Percentiles rank a stretch among this genome's conserved stretches.
Evolutionary conservation across 495 filamentous ascomycete genomes (phyloP).

Genomic region (Podospora pseudopauciseta): DNA sequence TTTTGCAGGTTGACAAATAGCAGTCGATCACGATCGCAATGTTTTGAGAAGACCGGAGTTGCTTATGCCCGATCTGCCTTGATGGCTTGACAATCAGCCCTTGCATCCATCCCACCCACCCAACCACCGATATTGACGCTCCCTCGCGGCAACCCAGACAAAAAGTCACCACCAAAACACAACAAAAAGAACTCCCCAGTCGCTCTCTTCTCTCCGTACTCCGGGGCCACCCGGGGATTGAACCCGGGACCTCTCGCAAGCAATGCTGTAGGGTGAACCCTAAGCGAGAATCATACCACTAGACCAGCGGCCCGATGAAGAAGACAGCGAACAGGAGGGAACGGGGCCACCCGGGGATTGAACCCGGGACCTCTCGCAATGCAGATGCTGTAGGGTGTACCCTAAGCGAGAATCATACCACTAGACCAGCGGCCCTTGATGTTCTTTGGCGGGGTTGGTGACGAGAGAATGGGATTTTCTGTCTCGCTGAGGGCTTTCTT

Average conservation of each 20-base stretch:
- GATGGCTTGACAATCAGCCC: too few relatives aligned
- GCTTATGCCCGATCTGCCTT: too few relatives aligned
- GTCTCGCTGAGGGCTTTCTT: not conserved
- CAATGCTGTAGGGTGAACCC: constrained; percentile 13
- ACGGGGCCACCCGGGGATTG: constrained; percentile 17
- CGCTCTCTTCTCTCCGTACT: not conserved
- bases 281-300: constrained; percentile 24
- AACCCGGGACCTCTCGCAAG: constrained; percentile 22
- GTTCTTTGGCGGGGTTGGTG: not conserved
- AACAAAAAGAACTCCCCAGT: not conserved
- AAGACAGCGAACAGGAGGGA: not conserved
- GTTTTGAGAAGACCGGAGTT: too few relatives aligned
- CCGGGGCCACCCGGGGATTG: constrained; percentile 17
- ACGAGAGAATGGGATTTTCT: not conserved
- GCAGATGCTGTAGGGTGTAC: constrained; percentile 11
- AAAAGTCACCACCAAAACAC: too few relatives aligned
- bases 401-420: constrained; percentile 24
- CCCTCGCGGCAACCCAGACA: too few relatives aligned
- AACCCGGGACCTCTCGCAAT: constrained; percentile 23
- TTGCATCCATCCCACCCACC: too few relatives aligned
- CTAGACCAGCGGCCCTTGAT: constrained; percentile 23
- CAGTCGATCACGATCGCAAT: too few relatives aligned
- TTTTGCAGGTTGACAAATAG: too few relatives aligned
- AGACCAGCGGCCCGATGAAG: constrained; percentile 18
- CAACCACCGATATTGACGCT: too few relatives aligned